phyloP scores from a whole-genome alignment of 2,329 filamentous ascomycete genomes.

The Chalaropsis ovoidea region DNA sequence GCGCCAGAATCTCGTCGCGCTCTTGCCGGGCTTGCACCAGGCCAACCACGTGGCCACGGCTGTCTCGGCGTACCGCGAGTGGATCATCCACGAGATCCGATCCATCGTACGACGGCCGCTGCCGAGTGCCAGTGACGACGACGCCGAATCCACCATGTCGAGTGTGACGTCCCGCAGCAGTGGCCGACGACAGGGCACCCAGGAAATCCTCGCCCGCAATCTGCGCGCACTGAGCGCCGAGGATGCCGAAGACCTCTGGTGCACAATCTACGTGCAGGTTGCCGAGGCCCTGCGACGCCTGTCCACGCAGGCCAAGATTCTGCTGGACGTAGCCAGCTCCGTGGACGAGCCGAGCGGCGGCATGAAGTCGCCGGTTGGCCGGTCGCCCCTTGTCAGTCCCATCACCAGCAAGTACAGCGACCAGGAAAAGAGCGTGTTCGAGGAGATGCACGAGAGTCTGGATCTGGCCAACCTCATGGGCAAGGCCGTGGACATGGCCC shows the following conservation, averaged over 20 bases:
- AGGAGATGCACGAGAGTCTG: constrained; percentile 65
- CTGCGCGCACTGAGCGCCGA: constrained; percentile 70
- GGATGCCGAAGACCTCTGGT: constrained; percentile 74
- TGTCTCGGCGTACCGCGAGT: constrained; percentile 73
- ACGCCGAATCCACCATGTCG: constrained; percentile 81
- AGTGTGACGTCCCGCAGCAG: constrained; percentile 50
- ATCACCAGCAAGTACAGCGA: constrained; percentile 34
- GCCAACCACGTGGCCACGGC: constrained; percentile 72
- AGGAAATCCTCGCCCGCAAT: constrained; percentile 83
- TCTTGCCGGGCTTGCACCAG: constrained; percentile 68
- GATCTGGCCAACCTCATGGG: constrained; percentile 69
- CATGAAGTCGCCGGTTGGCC: constrained; percentile 40
- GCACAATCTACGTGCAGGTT: constrained; percentile 74
- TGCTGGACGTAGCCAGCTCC: constrained; percentile 86
- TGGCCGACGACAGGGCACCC: constrained; percentile 38
- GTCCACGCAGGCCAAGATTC: constrained; percentile 81
- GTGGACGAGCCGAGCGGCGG: constrained; percentile 36
- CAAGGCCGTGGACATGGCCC: constrained; percentile 69
- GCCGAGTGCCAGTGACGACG: constrained; percentile 88
- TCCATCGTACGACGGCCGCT: constrained; percentile 72
- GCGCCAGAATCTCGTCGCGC: constrained; percentile 57
- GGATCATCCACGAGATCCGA: constrained; percentile 76
- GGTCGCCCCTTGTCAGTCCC: constrained; percentile 46
- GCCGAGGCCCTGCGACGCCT: constrained; percentile 77
- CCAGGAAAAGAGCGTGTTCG: constrained; percentile 45